Conservation (phyloP, 805 yeast genomes). For the Kuraishia hungarica region DNA sequence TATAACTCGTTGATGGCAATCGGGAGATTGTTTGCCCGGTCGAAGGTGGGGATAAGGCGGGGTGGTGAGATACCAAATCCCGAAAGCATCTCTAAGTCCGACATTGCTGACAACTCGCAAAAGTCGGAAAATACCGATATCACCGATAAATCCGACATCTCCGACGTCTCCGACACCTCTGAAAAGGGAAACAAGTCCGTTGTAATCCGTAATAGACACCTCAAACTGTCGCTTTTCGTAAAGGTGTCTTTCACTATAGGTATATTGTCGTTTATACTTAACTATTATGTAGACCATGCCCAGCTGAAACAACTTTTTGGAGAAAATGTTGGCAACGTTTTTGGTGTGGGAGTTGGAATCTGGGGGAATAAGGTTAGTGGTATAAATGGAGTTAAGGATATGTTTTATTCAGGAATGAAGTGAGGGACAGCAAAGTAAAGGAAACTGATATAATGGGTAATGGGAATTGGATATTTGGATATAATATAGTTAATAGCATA, state of each 20-base stretch:
- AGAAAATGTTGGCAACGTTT: background rate
- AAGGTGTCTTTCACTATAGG: slow-evolving; percentile 2
- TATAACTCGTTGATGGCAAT: background rate
- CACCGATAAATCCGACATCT: background rate
- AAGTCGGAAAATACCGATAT: too few relatives aligned
- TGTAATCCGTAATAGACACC: background rate
- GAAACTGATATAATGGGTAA: too few relatives aligned
- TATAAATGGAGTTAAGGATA: background rate
- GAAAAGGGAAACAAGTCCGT: too few relatives aligned
- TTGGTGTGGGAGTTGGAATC: background rate
- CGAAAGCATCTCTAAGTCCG: too few relatives aligned
- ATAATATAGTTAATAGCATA: too few relatives aligned
- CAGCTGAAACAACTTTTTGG: background rate
- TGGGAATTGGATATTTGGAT: too few relatives aligned
- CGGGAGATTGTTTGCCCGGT: background rate
- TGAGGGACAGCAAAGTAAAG: too few relatives aligned
- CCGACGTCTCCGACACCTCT: background rate
- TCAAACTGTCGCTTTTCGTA: slow-evolving; percentile 1
- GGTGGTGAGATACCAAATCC: too few relatives aligned
- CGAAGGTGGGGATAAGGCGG: background rate
- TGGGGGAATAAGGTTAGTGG: background rate
- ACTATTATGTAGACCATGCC: background rate
- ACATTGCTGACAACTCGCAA: too few relatives aligned
- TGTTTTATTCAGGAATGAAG: background rate
- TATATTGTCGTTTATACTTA: background rate